Evolutionary conservation across 106 monocot genomes (phyloP).

Genomic region (Iris macrosiphon): DNA sequence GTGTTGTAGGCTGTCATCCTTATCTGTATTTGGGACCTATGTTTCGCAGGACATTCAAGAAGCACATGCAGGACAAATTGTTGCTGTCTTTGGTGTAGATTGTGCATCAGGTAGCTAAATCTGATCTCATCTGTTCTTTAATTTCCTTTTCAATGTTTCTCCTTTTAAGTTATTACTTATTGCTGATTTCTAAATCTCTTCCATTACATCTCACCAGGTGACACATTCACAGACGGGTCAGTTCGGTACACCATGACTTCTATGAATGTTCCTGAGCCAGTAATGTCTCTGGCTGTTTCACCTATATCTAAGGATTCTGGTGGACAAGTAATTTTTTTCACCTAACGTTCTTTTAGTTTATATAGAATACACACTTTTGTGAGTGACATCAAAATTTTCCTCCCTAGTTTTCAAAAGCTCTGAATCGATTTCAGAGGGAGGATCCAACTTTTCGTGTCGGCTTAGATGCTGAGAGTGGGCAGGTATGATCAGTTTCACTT

Average conservation of each 20-base stretch:
- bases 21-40: neutral
- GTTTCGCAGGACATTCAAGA: constrained; percentile 89
- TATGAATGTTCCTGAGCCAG: constrained; percentile 99
- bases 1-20: neutral
- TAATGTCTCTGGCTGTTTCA: constrained; percentile 98
- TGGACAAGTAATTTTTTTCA: constrained; percentile 63
- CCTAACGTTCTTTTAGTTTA: neutral
- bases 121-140: neutral
- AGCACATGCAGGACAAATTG: constrained; percentile 98
- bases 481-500: constrained; percentile 39
- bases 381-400: neutral
- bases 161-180: too few relatives aligned
- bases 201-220: constrained; percentile 49
- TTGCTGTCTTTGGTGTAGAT: constrained; percentile 98
- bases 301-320: constrained; percentile 98
- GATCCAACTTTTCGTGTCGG: constrained; percentile 99
- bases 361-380: neutral
- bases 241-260: constrained; percentile 99
- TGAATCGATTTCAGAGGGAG: constrained; percentile 94
- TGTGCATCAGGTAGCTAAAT: constrained; percentile 78
- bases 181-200: neutral
- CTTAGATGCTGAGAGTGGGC: constrained; percentile 92
- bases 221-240: constrained; percentile 96
- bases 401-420: constrained; percentile 89
- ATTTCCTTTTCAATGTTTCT: neutral